phyloP scores from a whole-genome alignment of 169 alveolate species.

The Plasmodium fragile region DNA sequence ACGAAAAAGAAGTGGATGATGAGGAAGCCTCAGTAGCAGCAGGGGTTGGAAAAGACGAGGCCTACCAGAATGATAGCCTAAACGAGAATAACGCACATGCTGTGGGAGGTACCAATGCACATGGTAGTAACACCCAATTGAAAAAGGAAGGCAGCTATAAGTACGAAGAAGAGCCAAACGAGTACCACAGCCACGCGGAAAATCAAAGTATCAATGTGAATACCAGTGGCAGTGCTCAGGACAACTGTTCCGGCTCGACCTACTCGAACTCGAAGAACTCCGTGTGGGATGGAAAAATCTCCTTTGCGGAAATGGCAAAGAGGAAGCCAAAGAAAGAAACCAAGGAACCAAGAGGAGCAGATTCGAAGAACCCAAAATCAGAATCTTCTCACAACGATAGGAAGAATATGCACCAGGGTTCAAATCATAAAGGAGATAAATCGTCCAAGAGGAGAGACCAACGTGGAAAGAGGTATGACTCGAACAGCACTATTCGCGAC shows the following conservation, averaged over 20 bases:
- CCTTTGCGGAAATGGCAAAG: constrained; percentile 74
- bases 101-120: neutral
- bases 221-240: neutral
- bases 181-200: neutral
- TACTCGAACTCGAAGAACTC: constrained; percentile 40
- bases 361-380: neutral
- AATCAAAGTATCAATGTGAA: no score
- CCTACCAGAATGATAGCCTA: neutral
- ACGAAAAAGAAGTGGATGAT: neutral
- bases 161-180: neutral
- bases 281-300: constrained; percentile 70
- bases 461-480: neutral
- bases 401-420: neutral
- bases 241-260: constrained; percentile 11
- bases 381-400: neutral
- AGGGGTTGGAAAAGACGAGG: neutral
- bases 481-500: neutral
- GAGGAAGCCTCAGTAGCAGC: neutral
- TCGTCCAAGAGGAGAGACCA: constrained; percentile 3
- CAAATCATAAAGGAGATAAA: neutral
- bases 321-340: constrained; percentile 49
- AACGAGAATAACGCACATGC: neutral
- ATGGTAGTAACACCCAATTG: neutral
- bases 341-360: neutral
- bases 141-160: constrained; percentile 6